Percentiles rank a stretch among this genome's conserved stretches.
Conservation (phyloP, 129 eudicot genomes). For the Lonicera japonica region DNA sequence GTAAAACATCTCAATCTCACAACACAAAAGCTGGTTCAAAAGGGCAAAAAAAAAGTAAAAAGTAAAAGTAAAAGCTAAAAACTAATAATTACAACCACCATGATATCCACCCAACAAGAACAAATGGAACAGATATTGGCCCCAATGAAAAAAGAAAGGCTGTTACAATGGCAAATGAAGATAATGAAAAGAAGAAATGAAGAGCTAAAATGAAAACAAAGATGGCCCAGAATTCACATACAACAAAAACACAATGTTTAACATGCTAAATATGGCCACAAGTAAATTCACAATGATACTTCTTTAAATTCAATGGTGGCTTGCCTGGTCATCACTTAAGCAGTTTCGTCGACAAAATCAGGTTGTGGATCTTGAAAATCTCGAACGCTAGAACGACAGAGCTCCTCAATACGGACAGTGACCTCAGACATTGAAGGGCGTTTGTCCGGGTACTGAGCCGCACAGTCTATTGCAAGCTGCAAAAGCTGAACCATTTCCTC, state of each 20-base stretch:
- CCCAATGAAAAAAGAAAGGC: constrained; percentile 6
- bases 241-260: constrained; percentile 5
- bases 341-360: constrained; percentile 35
- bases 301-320: constrained; percentile 14
- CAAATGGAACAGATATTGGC: constrained; percentile 26
- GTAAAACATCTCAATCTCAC: constrained; percentile 4
- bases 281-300: constrained; percentile 15
- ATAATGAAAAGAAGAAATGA: neutral
- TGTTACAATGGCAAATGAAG: neutral
- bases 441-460: constrained; percentile 80
- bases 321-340: constrained; percentile 15
- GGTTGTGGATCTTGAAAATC: constrained; percentile 21
- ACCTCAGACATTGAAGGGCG: constrained; percentile 76
- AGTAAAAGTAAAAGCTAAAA: constrained; percentile 22
- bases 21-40: too few relatives aligned
- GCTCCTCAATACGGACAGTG: constrained; percentile 42
- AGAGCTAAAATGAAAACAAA: neutral
- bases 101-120: constrained; percentile 29
- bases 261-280: constrained; percentile 7
- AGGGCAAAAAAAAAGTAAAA: neutral
- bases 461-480: constrained; percentile 76
- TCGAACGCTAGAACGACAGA: constrained; percentile 28
- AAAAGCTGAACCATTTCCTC: constrained; percentile 88
- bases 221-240: neutral
- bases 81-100: constrained; percentile 49